Conservation (phyloP, 495 filamentous ascomycete genomes). For the Parmelia sp. region DNA sequence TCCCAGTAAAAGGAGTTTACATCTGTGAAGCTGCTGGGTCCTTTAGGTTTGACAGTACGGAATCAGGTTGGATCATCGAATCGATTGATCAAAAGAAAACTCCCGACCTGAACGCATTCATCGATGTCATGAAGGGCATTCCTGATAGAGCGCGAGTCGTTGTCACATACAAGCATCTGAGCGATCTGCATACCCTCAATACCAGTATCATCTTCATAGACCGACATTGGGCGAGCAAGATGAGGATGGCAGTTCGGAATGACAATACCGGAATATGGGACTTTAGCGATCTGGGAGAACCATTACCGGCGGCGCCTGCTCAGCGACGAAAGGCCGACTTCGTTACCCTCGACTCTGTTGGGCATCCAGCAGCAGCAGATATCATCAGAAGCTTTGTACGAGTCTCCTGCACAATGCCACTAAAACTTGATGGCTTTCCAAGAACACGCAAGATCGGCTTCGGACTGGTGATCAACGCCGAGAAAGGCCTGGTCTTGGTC, state of each 20-base stretch:
- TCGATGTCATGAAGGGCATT: conserved; percentile 83
- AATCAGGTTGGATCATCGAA: conserved; percentile 90
- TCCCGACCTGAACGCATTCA: conserved; percentile 78
- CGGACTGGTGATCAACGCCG: conserved; percentile 91
- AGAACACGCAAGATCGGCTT: conserved; percentile 88
- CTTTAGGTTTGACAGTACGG: conserved; percentile 84
- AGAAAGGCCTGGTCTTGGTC: conserved; percentile 89
- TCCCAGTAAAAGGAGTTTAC: conserved; percentile 85
- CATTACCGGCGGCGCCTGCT: conserved; percentile 65
- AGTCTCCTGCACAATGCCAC: conserved; percentile 81
- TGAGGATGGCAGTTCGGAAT: conserved; percentile 89
- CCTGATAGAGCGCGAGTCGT: conserved; percentile 88
- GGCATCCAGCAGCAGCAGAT: conserved; percentile 81
- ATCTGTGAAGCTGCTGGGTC: conserved; percentile 93
- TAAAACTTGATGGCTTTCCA: conserved; percentile 95
- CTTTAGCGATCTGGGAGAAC: conserved; percentile 75
- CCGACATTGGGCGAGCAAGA: conserved; percentile 89
- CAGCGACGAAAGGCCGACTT: conserved; percentile 77
- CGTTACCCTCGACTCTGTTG: conserved; percentile 82
- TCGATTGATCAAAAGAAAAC: conserved; percentile 86
- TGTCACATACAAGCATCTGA: conserved; percentile 89
- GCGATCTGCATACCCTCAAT: conserved; percentile 89
- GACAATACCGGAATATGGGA: conserved; percentile 91
- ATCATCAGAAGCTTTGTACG: conserved; percentile 92
- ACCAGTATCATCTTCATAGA: conserved; percentile 91